phyloP scores from a whole-genome alignment of 2,329 filamentous ascomycete genomes.

The Chaetomium sp. region DNA sequence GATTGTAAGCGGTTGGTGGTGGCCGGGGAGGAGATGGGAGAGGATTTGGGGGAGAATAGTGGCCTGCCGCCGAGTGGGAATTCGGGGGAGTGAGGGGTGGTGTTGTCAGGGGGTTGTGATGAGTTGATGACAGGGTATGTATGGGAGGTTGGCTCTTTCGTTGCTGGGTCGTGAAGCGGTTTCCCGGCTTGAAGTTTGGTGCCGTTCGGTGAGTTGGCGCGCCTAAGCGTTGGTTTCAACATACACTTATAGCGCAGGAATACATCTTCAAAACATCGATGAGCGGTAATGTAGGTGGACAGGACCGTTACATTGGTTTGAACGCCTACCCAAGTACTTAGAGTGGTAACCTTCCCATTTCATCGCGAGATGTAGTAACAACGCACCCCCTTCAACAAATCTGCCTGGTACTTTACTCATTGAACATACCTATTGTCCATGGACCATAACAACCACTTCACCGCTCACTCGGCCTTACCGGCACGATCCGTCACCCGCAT shows the following conservation, averaged over 20 bases:
- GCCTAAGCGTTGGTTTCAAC: background rate
- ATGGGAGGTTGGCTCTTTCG: too few relatives aligned
- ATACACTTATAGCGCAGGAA: background rate
- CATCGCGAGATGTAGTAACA: too few relatives aligned
- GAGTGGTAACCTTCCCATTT: too few relatives aligned
- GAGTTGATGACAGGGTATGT: background rate
- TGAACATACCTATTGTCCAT: too few relatives aligned
- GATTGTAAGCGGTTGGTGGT: constrained; percentile 32
- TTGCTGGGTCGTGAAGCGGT: background rate
- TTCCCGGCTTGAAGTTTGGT: background rate
- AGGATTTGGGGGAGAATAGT: constrained; percentile 34
- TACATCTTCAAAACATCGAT: too few relatives aligned
- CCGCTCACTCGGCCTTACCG: background rate
- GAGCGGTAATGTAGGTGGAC: too few relatives aligned
- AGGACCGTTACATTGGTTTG: too few relatives aligned
- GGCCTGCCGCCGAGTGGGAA: constrained; percentile 36
- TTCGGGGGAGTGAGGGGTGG: constrained; percentile 7
- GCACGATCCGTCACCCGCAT: constrained; percentile 34
- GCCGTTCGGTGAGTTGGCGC: background rate
- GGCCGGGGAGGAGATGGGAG: constrained; percentile 28
- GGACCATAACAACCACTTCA: background rate
- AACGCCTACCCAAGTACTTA: too few relatives aligned
- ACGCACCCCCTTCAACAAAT: too few relatives aligned
- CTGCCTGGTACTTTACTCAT: too few relatives aligned
- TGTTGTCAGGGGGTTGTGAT: background rate